Base-by-base conservation (phyloP, 345 rosid species). In the Hypericum androsaemum region DNA sequence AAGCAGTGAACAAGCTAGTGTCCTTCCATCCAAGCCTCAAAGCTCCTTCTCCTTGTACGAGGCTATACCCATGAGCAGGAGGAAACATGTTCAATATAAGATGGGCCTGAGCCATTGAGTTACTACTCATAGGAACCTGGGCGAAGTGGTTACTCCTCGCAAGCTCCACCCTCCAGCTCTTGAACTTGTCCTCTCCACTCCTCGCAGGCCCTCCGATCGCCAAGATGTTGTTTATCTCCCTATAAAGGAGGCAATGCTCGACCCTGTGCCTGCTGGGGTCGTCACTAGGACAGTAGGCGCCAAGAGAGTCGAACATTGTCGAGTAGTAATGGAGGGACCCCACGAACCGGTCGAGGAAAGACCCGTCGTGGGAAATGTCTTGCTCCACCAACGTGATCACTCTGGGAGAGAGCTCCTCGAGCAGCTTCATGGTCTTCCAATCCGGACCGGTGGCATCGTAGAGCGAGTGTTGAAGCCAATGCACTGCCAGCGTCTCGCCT, bases 21-120 rank as follows among this genome's bases (percentile, higher is more conserved):
- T 76, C 81, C 56, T 77, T 79, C 89, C 89, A 82, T 7, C 89
- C 89, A 12, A 83, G 82, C 60, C 64, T 70, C 41, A 83, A 69
- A 8, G 80, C 68, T 0, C 90, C 90, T 52, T 80, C 86, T 32
- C 77, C 84, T 56, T 70, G 86, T 2, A 64, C 75, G 12, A 83
- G 80, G 55, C 73, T 71, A 15, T 80, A 83, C 0, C 86, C 90
- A 54, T 78, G 76, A 6, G 65, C 80, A 7, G 80, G 71, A 15
- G 84, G 79, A 52, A 77, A 83, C 79, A 78, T 80, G 72, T 78
- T 83, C 7, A 80, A 17, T 60, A 78, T 77, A 3, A 83, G 77
- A 43, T 80, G 86, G 6, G 90, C 90, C 58, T 83, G 86, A 3
- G 90, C 84, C 90, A 78, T 70, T 0, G 86, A 74, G 60, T 72